Conservation (phyloP, 768 basidiomycete species). For the Kwoniella sp. region DNA sequence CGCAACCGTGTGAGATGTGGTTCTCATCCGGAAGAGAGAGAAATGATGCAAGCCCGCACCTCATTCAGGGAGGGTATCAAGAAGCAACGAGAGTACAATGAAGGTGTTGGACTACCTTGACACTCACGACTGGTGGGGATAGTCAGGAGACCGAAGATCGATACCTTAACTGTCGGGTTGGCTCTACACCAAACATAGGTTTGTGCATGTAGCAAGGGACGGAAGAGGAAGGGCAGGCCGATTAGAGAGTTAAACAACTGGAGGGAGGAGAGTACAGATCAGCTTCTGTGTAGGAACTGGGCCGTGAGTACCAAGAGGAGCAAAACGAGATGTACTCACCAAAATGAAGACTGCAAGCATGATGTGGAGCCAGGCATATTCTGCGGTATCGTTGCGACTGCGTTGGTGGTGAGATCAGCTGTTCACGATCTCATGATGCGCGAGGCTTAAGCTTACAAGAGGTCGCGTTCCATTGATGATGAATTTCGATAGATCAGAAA, state of each 20-base stretch:
- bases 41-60: no score
- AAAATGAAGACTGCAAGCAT: constrained; percentile 45
- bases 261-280: no score
- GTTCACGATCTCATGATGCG: not conserved
- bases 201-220: constrained; percentile 53
- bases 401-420: not conserved
- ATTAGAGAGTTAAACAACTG: constrained; percentile 49
- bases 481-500: constrained; percentile 55
- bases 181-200: constrained; percentile 54
- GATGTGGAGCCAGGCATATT: constrained; percentile 53
- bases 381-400: constrained; percentile 43
- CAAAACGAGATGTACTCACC: constrained; percentile 34
- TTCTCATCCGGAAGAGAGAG: no score
- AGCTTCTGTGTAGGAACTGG: no score
- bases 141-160: constrained; percentile 52
- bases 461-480: constrained; percentile 45
- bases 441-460: constrained; percentile 40
- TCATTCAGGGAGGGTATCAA: no score
- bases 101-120: no score
- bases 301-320: not conserved
- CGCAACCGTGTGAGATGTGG: no score
- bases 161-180: constrained; percentile 52
- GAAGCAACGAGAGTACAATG: no score
- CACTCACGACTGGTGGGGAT: constrained; percentile 53
- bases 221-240: constrained; percentile 51